Base-by-base conservation (phyloP, 2,329 filamentous ascomycete genomes). In the Purpureocillium lavendulum region DNA sequence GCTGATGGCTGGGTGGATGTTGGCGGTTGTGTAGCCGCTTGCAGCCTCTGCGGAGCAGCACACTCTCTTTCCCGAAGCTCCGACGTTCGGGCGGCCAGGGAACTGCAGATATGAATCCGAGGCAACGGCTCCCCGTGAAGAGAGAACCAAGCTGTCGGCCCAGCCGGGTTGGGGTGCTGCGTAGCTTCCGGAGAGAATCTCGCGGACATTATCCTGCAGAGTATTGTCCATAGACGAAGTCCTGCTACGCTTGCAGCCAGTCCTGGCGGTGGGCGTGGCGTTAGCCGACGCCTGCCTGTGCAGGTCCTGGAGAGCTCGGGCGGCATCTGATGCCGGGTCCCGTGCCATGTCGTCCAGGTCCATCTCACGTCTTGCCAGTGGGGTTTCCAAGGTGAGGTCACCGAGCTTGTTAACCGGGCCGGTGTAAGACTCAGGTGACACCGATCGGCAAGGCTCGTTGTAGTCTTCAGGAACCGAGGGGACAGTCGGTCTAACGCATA, bases 171-270 rank as follows among this genome's bases (percentile, higher is more conserved):
- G 51, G 36, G 46, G 45, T 39, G 45, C 44, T 46, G 35, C 35
- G 16, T 62, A 58, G 38, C 53, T 53, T 28, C 55, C 62, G 33
- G 61, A 62, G 21, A 85, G 64, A 49, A 84, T 67, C 38, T 79
- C 73, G 39, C 80, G 77, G 10, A 85, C 80, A 42, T 82, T 80
- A 43, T 83, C 77, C 52, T 84, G 80, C 8, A 81, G 64, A n/a
- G 66, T 61, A 41, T 69, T 64, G 42, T 84, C 79, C 40, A 74
- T 67, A 12, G 77, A 82, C 7, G 63, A 51, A 12, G 77, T 70
- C 37, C 79, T 69, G 51, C 72, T 75, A 49, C 81, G 73, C 66
- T 84, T 84, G 42, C 64, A 61, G 17, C 69, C 68, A 21, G 53
- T 58, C 36, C 56, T 61, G 24, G 54, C 50, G n/a, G 50, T 51